Evolutionary conservation across 306 rosid genomes (phyloP), one percentile per base, ranked within the genome.

Genomic region (Cyclanthera cordifolia): DNA sequence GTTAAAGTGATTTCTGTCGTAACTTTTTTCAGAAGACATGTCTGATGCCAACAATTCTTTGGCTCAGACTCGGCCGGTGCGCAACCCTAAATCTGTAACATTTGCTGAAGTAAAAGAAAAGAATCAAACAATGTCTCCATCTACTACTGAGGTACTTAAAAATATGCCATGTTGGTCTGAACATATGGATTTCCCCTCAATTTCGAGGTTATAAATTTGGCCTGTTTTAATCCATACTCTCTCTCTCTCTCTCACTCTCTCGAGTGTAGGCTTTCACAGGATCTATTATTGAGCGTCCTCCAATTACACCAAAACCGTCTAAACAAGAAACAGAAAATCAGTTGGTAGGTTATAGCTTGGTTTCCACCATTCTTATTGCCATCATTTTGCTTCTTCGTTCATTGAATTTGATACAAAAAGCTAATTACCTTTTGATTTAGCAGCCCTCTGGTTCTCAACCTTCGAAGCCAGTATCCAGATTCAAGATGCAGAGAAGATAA

Each of bases 401-500:
- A 27, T 81, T n/a, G n/a, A n/a, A n/a, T n/a, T n/a, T 46, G 58
- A 49, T 28, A 67, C 8, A 64, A 28, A 56, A 56, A 55, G 50
- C 19, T 45, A 32, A 37, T 67, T 45, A 78, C 69, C 4, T 32
- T 32, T 32, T 32, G 58, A 61, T 45, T 28, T 61, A 45, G 77
- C 85, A 86, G 94, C 60, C 76, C 46, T 76, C 86, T 20, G 73
- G 80, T 80, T 81, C 87, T 67, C 92, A 84, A 63, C 77, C 82
- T 72, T 78, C 82, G 73, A 89, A 85, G 75, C 96, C 95, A 28
- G 86, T 91, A 39, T 89, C 96, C 66, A 85, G 96, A 82, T 92
- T 92, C 87, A 92, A 80, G 86, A 81, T 85, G 95, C 96, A 82
- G 79, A 85, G 92, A 77, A 87, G 76, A 79, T 92, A 87, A 78